Base-by-base conservation (phyloP, 352 stramenopile genomes). In the Saprolegnia diclina region DNA sequence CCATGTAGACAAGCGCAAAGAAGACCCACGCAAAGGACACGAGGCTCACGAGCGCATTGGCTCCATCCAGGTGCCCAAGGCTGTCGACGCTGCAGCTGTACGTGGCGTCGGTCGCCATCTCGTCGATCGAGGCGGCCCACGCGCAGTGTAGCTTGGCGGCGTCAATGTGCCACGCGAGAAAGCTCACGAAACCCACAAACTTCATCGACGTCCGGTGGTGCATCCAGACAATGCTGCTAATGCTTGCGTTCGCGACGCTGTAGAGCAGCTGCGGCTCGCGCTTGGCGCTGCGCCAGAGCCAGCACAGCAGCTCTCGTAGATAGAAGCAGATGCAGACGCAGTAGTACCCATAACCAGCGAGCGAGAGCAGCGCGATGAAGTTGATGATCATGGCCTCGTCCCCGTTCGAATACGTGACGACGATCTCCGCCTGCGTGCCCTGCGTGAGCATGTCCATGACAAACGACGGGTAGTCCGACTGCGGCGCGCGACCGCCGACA, bases 11-110 rank as follows among this genome's bases (percentile, higher is more conserved):
- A 14, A 57, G 52, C 22, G 52, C 52, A 16, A 38, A 57, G 32
- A 57, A 57, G 7, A 57, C 52, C 52, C 52, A 57, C 7, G 52
- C 22, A 57, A 16, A 57, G 22, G 52, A 57, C 7, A 57, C 22
- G 7, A 57, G 52, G 7, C 52, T 7, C 22, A 38, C 9, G 7
- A 7, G 14, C 32, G 22, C 52, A 38, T 14, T 14, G 32, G 32
- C 22, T 7, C 52, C 16, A 7, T 7, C 52, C 52, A 57, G 7
- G 16, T 57, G 52, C 7, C 52, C 52, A 57, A 57, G 32, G 22
- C 22, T 38, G 32, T 57, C 32, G 22, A 57, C 16, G 32, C 7
- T 16, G 32, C 52, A 57, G 22, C 22, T 16, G 32, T 57, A 57
- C 22, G 7, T 16, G 22, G 52, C 22, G 52, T 57, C 52, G 22